Conservation (phyloP, 1,284 basidiomycete genomes). For the Sporisorium scitamineum region DNA sequence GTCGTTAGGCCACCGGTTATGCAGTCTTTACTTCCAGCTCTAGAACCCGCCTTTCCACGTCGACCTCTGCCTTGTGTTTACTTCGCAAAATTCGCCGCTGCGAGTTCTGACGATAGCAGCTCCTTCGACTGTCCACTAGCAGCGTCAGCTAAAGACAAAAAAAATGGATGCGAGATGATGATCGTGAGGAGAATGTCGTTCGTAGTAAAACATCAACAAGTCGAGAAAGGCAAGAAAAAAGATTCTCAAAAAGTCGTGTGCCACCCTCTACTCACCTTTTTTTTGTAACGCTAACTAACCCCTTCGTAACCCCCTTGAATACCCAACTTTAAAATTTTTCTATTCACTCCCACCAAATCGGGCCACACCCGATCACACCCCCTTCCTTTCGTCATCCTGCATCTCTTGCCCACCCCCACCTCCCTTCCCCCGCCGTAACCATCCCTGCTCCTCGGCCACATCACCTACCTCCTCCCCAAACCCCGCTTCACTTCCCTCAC, state of each 20-base stretch:
- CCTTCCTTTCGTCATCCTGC: slow-evolving; percentile 23
- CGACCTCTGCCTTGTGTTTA: neutral
- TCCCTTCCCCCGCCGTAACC: neutral
- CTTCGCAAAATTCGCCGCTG: too few relatives aligned
- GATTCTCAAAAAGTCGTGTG: slow-evolving; percentile 20
- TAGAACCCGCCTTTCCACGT: too few relatives aligned
- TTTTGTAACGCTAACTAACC: neutral
- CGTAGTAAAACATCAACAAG: neutral
- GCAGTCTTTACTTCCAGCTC: neutral
- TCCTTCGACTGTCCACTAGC: neutral
- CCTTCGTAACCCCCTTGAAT: neutral
- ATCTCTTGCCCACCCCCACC: too few relatives aligned
- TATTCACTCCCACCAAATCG: slow-evolving; percentile 11
- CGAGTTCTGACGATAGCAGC: too few relatives aligned
- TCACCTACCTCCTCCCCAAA: neutral
- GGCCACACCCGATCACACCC: slow-evolving; percentile 3
- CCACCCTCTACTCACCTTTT: neutral
- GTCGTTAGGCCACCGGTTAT: neutral
- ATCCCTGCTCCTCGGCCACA: neutral
- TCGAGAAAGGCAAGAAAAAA: neutral
- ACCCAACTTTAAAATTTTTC: slow-evolving; percentile 12
- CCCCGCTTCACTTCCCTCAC: neutral
- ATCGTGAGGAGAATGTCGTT: neutral
- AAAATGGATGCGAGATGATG: neutral
- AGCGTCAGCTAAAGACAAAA: neutral